Percentiles rank a stretch among this genome's conserved stretches.
Conservation (phyloP, 2,329 filamentous ascomycete species). For the Incumbomyces lentus region DNA sequence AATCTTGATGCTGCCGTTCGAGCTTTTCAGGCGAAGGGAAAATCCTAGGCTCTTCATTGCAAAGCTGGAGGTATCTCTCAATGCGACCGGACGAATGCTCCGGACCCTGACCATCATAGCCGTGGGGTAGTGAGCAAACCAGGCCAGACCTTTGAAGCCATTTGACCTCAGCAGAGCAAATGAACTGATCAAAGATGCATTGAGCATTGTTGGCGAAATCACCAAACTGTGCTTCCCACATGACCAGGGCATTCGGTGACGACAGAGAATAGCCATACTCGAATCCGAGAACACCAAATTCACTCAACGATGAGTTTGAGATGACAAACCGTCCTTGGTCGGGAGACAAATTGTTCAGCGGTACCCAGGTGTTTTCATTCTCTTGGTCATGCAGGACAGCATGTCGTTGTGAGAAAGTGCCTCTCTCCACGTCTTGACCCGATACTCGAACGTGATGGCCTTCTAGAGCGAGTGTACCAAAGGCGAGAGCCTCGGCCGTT, state of each 20-base stretch:
- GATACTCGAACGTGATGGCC: slow-evolving; percentile 96
- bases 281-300: slow-evolving; percentile 74
- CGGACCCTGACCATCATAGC: slow-evolving; percentile 95
- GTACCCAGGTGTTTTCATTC: slow-evolving; percentile 83
- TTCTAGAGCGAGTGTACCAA: slow-evolving; percentile 81
- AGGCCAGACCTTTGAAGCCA: slow-evolving; percentile 97
- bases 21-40: slow-evolving; percentile 85
- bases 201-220: slow-evolving; percentile 99
- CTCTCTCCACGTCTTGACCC: slow-evolving; percentile 97
- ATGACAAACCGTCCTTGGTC: slow-evolving; percentile 95
- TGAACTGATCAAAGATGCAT: slow-evolving; percentile 97
- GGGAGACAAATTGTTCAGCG: slow-evolving; percentile 76
- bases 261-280: slow-evolving; percentile 98
- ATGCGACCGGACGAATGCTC: slow-evolving; percentile 97
- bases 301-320: slow-evolving; percentile 80
- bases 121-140: slow-evolving; percentile 91
- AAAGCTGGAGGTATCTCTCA: slow-evolving; percentile 93
- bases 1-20: slow-evolving; percentile 95
- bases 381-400: slow-evolving; percentile 97
- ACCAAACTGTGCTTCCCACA: slow-evolving; percentile 99
- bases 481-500: slow-evolving; percentile 89
- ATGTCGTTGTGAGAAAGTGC: slow-evolving; percentile 97
- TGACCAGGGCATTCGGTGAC: slow-evolving; percentile 90
- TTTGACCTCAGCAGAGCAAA: slow-evolving; percentile 94
- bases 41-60: slow-evolving; percentile 90